Base-by-base conservation (phyloP, 2,329 filamentous ascomycete genomes). In the Thermothelomyces thermophilus region DNA sequence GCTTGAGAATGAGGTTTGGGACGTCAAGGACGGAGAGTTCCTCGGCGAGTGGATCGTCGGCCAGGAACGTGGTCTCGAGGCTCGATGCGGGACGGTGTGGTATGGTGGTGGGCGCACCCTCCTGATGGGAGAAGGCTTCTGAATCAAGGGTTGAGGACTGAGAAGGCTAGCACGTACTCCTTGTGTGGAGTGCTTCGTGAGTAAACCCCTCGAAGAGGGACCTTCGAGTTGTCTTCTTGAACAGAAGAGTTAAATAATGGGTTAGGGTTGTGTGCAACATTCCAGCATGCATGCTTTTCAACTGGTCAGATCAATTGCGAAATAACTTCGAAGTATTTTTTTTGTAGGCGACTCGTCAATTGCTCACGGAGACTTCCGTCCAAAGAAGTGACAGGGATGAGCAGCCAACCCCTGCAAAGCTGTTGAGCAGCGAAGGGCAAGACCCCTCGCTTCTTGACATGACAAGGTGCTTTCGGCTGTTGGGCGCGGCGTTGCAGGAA, bases 1-100 rank as follows among this genome's bases (percentile, higher is more conserved):
- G 84, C 70, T 96, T 22, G 73, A 83, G 63, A 68, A 68, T 10
- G 77, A 86, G 60, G 84, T 84, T 44, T 94, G 89, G 87, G 78
- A 80, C 17, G 70, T 66, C 34, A 59, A 65, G 20, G 68, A 63
- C 41, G 69, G 64, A 8, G 67, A 68, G 10, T 69, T 73, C 31
- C 63, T 73, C 2, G 84, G 85, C 0, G 86, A 93, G 62, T 96
- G 91, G 90, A 71, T 86, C 20, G 82, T 96, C n/a, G 90, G 91
- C 0, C 80, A 94, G 60, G 89, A 91, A 65, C 84, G 75, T 59
- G 90, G 90, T 0, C 68, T 96, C 48, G 86, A 91, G 61, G 82
- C 81, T 51, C 79, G 87, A 39, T 80, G 77, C 56, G 91, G 91
- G 0, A 73, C 76, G 5, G 68, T 95, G 39, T 97, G 90, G 90